Percentiles rank a stretch among this genome's conserved stretches.
These are phyloP conservation scores for Planoprotostelium fungivorum DNA, from an alignment of 78 protist species.

Conservation along the genomic window DNA sequence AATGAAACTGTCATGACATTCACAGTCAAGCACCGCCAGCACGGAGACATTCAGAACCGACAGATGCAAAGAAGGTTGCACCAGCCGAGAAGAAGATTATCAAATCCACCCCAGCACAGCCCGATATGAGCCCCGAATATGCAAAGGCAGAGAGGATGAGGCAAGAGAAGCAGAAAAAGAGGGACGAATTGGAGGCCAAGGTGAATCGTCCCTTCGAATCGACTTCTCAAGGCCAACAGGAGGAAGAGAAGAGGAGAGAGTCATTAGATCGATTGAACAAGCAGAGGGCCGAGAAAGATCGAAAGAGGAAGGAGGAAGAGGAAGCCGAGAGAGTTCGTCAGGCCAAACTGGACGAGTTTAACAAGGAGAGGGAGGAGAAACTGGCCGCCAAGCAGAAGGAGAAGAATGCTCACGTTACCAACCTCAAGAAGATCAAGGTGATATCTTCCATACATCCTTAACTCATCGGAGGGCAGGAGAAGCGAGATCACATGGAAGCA, in stretches of 20 bases:
- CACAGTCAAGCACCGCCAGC: too few relatives aligned
- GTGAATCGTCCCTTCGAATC: too few relatives aligned
- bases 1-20: too few relatives aligned
- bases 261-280: neutral
- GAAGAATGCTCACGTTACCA: neutral
- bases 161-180: neutral
- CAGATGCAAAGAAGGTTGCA: neutral
- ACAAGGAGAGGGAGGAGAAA: neutral
- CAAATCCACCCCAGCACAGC: neutral
- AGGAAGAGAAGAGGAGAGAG: neutral
- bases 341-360: neutral
- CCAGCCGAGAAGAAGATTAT: neutral
- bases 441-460: neutral
- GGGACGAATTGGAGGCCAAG: neutral
- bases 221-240: too few relatives aligned
- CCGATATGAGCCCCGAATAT: neutral
- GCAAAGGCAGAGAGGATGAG: neutral
- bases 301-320: neutral
- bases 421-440: neutral
- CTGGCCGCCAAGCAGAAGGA: neutral
- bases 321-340: neutral
- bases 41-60: too few relatives aligned
- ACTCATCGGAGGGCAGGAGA: neutral
- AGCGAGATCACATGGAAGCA: neutral
- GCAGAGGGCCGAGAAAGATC: neutral